A percentile compares a stretch with the other conserved stretches of the same genome.
Evolutionary conservation across 2,329 filamentous ascomycete genomes (phyloP).

Genomic region (Colletotrichum tamarilloi): DNA sequence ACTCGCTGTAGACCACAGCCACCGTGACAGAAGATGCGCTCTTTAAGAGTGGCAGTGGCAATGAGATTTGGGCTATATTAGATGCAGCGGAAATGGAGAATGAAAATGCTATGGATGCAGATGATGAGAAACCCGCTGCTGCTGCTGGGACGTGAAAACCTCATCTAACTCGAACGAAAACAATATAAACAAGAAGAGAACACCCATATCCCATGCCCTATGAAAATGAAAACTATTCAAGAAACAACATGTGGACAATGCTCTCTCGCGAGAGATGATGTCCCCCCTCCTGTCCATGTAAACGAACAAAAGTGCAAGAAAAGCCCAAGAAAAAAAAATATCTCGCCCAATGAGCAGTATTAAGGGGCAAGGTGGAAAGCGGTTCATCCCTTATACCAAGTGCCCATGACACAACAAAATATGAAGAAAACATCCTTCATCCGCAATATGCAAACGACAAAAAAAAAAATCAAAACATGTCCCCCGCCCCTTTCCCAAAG

Average conservation of each 20-base stretch:
- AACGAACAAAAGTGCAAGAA: neutral
- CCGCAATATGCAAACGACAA: too few relatives aligned
- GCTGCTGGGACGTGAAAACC: neutral
- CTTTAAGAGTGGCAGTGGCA: too few relatives aligned
- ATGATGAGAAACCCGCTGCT: neutral
- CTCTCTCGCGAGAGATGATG: conserved; percentile 23
- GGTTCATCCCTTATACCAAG: neutral
- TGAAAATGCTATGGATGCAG: neutral
- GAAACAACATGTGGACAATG: neutral
- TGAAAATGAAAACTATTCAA: neutral
- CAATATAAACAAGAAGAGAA: neutral
- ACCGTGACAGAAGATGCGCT: neutral
- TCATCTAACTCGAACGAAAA: neutral
- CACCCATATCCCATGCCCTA: neutral
- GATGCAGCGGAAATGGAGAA: neutral
- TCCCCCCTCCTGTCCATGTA: conserved; percentile 2
- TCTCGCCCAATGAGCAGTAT: neutral
- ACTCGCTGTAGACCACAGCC: neutral
- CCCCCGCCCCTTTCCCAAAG: too few relatives aligned
- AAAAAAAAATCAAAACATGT: too few relatives aligned
- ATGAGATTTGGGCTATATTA: neutral
- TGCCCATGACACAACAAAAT: neutral
- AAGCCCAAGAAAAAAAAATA: neutral
- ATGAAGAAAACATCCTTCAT: neutral
- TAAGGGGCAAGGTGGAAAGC: too few relatives aligned